Evolutionary conservation across 2,329 filamentous ascomycete species (phyloP).

Genomic region (Clonostachys rhizophaga): DNA sequence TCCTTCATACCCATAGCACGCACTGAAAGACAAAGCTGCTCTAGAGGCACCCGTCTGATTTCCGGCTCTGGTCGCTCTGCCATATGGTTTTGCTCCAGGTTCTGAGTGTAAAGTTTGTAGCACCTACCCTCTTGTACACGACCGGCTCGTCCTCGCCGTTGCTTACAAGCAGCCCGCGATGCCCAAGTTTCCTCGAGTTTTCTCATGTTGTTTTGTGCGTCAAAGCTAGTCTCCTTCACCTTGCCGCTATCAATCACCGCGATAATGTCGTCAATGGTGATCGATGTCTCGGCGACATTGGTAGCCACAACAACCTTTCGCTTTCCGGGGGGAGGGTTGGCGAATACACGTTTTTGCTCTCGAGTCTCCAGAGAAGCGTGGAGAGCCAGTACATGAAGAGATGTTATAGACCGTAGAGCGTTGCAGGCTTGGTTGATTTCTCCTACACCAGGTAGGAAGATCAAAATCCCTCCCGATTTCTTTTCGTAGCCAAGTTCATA

Average conservation of each 20-base stretch:
- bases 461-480: slow-evolving; percentile 77
- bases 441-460: slow-evolving; percentile 87
- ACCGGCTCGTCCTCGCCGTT: slow-evolving; percentile 87
- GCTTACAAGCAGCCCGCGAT: slow-evolving; percentile 88
- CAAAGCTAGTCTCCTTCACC: slow-evolving; percentile 95
- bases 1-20: slow-evolving; percentile 90
- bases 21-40: slow-evolving; percentile 91
- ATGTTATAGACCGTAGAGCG: slow-evolving; percentile 55
- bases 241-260: slow-evolving; percentile 93
- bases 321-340: slow-evolving; percentile 68
- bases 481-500: slow-evolving; percentile 61
- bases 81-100: slow-evolving; percentile 77
- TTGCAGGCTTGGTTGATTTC: slow-evolving; percentile 84
- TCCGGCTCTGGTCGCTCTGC: slow-evolving; percentile 85
- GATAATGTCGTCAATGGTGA: slow-evolving; percentile 96
- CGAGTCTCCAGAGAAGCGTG: slow-evolving; percentile 87
- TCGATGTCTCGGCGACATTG: slow-evolving; percentile 96
- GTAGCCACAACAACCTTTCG: slow-evolving; percentile 92
- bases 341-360: slow-evolving; percentile 86
- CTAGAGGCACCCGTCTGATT: slow-evolving; percentile 85
- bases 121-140: slow-evolving; percentile 87
- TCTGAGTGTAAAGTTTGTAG: slow-evolving; percentile 91
- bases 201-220: slow-evolving; percentile 88
- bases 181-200: slow-evolving; percentile 94
- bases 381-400: slow-evolving; percentile 75